Conservation (phyloP, 78 protist genomes). For the Dictyostelium purpureum region DNA sequence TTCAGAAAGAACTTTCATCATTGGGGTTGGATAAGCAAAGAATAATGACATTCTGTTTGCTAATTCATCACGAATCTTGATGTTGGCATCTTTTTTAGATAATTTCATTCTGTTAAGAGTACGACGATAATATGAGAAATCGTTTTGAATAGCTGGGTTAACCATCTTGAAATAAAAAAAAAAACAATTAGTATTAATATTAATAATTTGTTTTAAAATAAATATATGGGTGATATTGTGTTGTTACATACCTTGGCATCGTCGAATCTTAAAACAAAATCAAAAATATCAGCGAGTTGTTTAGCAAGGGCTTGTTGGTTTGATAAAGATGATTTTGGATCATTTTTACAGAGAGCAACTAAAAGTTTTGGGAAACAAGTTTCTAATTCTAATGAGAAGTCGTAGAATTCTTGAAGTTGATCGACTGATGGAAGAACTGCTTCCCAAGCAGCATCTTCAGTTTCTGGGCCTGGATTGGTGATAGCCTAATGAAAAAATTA, state of each 20-base stretch:
- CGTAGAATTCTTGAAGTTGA: slow-evolving; percentile 83
- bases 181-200: not conserved
- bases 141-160: slow-evolving; percentile 92
- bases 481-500: slow-evolving; percentile 67
- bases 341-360: slow-evolving; percentile 84
- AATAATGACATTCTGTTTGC: slow-evolving; percentile 90
- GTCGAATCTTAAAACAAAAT: slow-evolving; percentile 88
- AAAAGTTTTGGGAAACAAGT: slow-evolving; percentile 85
- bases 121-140: slow-evolving; percentile 90
- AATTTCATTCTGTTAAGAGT: slow-evolving; percentile 87
- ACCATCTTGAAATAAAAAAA: slow-evolving; percentile 64
- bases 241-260: slow-evolving; percentile 81
- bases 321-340: slow-evolving; percentile 74
- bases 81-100: slow-evolving; percentile 65
- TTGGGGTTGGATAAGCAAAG: slow-evolving; percentile 93
- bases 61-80: slow-evolving; percentile 87
- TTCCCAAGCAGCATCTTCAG: slow-evolving; percentile 88
- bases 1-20: slow-evolving; percentile 83
- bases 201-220: not conserved
- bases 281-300: slow-evolving; percentile 89
- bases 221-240: not conserved
- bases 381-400: slow-evolving; percentile 81
- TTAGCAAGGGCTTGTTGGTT: slow-evolving; percentile 91
- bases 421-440: slow-evolving; percentile 85
- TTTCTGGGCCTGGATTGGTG: slow-evolving; percentile 80